Evolutionary conservation across 257 asterid genomes (phyloP).

Genomic region (Paulownia fortunei): DNA sequence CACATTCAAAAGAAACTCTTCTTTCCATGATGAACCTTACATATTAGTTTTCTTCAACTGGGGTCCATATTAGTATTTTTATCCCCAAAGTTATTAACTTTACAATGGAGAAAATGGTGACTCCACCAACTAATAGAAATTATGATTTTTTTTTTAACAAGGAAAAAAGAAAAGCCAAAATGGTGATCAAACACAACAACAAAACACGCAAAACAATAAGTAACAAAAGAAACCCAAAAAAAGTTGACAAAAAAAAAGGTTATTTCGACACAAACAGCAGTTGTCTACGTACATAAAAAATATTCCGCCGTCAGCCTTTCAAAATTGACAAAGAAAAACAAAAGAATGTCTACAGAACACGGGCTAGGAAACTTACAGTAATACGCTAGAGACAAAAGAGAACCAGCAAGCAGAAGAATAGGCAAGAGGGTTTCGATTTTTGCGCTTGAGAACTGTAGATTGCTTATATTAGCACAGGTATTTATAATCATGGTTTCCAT

Average conservation of each 20-base stretch:
- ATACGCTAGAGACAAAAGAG: background rate
- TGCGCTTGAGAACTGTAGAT: background rate
- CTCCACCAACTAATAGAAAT: no score
- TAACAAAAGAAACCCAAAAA: background rate
- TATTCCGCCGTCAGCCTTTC: background rate
- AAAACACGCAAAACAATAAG: background rate
- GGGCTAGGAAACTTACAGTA: background rate
- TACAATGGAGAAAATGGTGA: no score
- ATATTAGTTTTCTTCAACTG: no score
- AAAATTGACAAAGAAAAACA: background rate
- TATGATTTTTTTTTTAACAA: no score
- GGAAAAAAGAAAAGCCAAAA: no score
- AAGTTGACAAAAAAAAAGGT: background rate
- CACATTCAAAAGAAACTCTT: no score
- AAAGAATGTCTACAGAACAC: background rate
- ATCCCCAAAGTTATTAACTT: no score
- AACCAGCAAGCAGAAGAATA: background rate
- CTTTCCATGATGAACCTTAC: no score
- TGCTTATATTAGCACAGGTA: background rate
- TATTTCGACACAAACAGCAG: background rate
- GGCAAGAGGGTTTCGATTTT: background rate
- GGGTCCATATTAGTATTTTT: no score
- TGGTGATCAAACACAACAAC: no score
- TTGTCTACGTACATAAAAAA: background rate
- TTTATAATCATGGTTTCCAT: background rate